Conservation (phyloP, 331 rosid genomes). For the Dryas integrifolia region DNA sequence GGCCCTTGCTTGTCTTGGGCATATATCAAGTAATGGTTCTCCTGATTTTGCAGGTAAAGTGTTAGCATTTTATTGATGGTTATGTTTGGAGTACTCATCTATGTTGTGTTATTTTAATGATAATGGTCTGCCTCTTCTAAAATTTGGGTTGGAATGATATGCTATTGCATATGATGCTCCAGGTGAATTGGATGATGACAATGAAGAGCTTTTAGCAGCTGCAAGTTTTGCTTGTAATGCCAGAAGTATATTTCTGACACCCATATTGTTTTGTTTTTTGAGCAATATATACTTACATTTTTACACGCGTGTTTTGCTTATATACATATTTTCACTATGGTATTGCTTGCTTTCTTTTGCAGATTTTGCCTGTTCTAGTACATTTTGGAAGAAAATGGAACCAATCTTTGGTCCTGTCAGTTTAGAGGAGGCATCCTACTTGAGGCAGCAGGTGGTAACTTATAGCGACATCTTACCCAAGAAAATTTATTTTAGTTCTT, state of each 20-base stretch:
- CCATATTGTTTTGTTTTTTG: neutral
- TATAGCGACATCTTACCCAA: slow-evolving; percentile 11
- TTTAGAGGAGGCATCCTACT: slow-evolving; percentile 44
- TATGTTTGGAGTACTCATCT: neutral
- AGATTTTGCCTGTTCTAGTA: slow-evolving; percentile 70
- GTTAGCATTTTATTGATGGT: slow-evolving; percentile 3
- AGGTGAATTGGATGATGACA: slow-evolving; percentile 77
- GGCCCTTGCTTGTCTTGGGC: slow-evolving; percentile 50
- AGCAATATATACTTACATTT: neutral
- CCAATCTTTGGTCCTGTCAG: slow-evolving; percentile 54
- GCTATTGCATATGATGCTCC: slow-evolving; percentile 32
- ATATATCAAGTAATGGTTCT: slow-evolving; percentile 44
- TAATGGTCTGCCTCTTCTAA: neutral
- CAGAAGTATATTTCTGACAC: slow-evolving; percentile 54
- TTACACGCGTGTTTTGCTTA: neutral
- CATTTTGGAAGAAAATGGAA: slow-evolving; percentile 82
- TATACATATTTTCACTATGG: neutral
- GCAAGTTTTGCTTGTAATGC: slow-evolving; percentile 65
- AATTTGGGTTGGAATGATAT: slow-evolving; percentile 12
- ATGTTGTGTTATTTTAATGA: neutral
- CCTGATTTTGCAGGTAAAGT: slow-evolving; percentile 59
- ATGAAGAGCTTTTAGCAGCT: slow-evolving; percentile 68
- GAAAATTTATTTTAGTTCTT: slow-evolving; percentile 17
- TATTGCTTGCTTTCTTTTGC: slow-evolving; percentile 28
- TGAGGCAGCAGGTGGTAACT: slow-evolving; percentile 67